Percentiles rank a stretch among this genome's conserved stretches.
phyloP scores from a whole-genome alignment of 1,284 basidiomycete genomes.

The Ustilago nuda region DNA sequence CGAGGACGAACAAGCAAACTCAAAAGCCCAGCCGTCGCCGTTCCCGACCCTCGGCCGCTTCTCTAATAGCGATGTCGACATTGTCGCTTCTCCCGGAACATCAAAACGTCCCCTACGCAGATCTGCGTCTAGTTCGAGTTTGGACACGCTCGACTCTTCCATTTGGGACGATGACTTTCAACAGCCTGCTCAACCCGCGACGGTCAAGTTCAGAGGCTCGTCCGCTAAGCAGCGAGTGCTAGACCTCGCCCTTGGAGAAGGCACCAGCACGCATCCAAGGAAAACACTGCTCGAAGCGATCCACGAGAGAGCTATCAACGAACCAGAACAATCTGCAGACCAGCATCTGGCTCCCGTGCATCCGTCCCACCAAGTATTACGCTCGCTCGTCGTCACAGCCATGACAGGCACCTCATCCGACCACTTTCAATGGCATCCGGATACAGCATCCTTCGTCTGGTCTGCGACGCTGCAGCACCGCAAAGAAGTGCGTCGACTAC shows the following conservation, averaged over 20 bases:
- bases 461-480: conserved; percentile 29
- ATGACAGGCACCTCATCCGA: conserved; percentile 43
- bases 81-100: conserved; percentile 31
- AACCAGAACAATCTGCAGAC: background rate
- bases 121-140: conserved; percentile 25
- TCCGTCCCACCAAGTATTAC: conserved; percentile 25
- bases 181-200: background rate
- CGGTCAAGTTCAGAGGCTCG: conserved; percentile 31
- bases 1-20: conserved; percentile 1
- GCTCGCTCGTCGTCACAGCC: conserved; percentile 39
- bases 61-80: conserved; percentile 9
- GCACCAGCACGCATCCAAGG: background rate
- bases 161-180: conserved; percentile 29
- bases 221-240: conserved; percentile 25
- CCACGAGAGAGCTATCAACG: conserved; percentile 12
- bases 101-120: conserved; percentile 14
- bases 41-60: conserved; percentile 2
- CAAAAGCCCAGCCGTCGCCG: background rate
- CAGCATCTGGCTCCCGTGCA: conserved; percentile 45
- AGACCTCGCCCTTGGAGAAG: conserved; percentile 23
- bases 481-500: conserved; percentile 18
- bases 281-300: conserved; percentile 25
- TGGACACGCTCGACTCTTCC: conserved; percentile 25
- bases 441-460: conserved; percentile 43
- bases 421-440: conserved; percentile 51